Conservation (phyloP, 192 early-diverging fungal species). For the Fimicolochytrium jonesii region DNA sequence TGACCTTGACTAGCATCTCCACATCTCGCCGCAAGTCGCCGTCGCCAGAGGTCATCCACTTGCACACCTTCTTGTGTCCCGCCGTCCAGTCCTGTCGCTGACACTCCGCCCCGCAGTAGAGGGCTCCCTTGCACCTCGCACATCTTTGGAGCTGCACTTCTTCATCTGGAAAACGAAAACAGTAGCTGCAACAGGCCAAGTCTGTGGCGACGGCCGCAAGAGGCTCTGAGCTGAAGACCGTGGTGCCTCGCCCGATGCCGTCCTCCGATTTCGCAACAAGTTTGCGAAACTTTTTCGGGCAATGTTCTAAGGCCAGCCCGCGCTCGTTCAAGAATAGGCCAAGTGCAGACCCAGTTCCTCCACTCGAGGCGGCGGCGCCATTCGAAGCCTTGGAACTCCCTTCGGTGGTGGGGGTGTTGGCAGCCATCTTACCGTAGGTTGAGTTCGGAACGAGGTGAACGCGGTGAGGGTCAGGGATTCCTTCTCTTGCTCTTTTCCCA, state of each 20-base stretch:
- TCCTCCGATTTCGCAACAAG: no score
- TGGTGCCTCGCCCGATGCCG: slow-evolving; percentile 10
- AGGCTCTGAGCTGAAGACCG: background rate
- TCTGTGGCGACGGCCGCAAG: slow-evolving; percentile 7
- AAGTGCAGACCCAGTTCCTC: no score
- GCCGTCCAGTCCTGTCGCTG: slow-evolving; percentile 18
- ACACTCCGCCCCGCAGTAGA: slow-evolving; percentile 15
- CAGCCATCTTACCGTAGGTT: no score
- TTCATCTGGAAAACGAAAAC: background rate
- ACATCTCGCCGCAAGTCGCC: background rate
- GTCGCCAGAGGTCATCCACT: background rate
- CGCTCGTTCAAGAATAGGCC: no score
- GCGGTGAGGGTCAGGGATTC: no score
- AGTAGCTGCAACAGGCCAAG: background rate
- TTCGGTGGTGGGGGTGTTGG: no score
- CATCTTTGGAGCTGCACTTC: background rate
- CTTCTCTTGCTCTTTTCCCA: no score
- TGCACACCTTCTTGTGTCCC: slow-evolving; percentile 10
- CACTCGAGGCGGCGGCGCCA: no score
- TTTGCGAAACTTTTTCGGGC: no score
- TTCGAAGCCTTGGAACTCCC: no score
- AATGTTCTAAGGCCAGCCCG: no score
- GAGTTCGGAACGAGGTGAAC: no score
- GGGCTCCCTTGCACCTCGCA: slow-evolving; percentile 19
- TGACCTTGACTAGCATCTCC: slow-evolving; percentile 27